These are phyloP conservation scores for Tolypocladium guangdongense DNA, from an alignment of 2,329 filamentous ascomycete genomes.

Conservation along the genomic window DNA sequence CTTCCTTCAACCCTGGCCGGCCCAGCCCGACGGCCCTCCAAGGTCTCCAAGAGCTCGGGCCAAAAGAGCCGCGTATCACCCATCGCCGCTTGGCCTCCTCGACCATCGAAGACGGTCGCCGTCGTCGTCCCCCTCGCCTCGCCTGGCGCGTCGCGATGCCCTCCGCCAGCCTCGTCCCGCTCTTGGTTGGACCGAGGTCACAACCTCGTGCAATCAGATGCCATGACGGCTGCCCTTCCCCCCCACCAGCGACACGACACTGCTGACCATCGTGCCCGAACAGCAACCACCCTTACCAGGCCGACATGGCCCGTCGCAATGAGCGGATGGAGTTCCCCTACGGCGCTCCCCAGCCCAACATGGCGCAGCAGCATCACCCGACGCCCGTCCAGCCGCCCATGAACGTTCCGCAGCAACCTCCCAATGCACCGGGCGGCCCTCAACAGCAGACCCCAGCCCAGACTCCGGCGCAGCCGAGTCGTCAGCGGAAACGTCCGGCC, in stretches of 20 bases:
- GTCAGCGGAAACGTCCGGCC: conserved; percentile 31
- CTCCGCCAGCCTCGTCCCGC: conserved; percentile 3
- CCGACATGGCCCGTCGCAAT: conserved; percentile 36
- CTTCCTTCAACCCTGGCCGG: not conserved
- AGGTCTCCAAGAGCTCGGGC: not conserved
- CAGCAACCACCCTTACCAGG: conserved; percentile 37
- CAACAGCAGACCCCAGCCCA: conserved; percentile 28
- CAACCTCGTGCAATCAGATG: conserved; percentile 10
- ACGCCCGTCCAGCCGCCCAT: conserved; percentile 30
- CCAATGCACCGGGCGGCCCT: conserved; percentile 14
- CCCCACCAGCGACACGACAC: conserved; percentile 12
- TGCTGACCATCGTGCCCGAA: conserved; percentile 17
- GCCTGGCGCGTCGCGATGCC: conserved; percentile 2
- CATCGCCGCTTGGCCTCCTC: conserved; percentile 5
- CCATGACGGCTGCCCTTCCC: conserved; percentile 12
- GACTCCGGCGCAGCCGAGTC: conserved; percentile 24
- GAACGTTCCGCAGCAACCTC: conserved; percentile 31
- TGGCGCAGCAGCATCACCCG: conserved; percentile 26
- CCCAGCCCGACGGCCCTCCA: not conserved
- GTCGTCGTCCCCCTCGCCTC: conserved; percentile 6
- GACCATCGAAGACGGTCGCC: not conserved
- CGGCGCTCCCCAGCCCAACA: conserved; percentile 26
- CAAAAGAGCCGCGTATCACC: conserved; percentile 11
- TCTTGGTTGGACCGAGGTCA: conserved; percentile 5
- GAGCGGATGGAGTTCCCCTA: conserved; percentile 34